Evolutionary conservation across 1,139 yeast species (phyloP).

Genomic region (Kurtzmaniella natalensis): DNA sequence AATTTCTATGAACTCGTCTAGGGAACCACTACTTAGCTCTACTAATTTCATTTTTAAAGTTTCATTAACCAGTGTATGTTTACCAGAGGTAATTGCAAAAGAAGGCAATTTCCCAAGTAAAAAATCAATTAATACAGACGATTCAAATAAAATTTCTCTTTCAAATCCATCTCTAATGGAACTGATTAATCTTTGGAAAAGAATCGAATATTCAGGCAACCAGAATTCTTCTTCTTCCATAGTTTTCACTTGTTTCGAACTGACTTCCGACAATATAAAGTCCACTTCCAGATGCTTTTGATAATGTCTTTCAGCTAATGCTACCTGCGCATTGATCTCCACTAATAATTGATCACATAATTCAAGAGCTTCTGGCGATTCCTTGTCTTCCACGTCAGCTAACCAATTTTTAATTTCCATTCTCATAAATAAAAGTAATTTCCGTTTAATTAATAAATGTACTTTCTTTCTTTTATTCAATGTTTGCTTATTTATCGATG

Average conservation of each 20-base stretch:
- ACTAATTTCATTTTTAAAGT: conserved; percentile 16
- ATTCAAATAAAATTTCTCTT: conserved; percentile 49
- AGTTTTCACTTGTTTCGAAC: conserved; percentile 37
- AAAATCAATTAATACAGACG: conserved; percentile 47
- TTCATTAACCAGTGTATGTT: not conserved
- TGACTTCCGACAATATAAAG: conserved; percentile 38
- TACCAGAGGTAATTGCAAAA: conserved; percentile 7
- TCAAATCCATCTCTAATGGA: conserved; percentile 45
- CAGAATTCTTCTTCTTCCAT: conserved; percentile 54
- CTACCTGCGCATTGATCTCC: conserved; percentile 38
- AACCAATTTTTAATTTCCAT: conserved; percentile 31
- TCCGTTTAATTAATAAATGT: conserved; percentile 55
- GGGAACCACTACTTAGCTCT: conserved; percentile 33
- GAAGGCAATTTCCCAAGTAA: conserved; percentile 27
- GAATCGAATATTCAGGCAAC: conserved; percentile 38
- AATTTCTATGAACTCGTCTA: conserved; percentile 30
- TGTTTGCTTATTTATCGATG: conserved; percentile 27
- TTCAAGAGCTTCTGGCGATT: conserved; percentile 9
- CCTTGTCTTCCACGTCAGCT: conserved; percentile 8
- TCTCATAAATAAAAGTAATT: conserved; percentile 43
- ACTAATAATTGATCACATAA: conserved; percentile 21
- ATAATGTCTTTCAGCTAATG: conserved; percentile 49
- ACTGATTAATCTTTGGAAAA: conserved; percentile 38
- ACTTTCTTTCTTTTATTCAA: conserved; percentile 45
- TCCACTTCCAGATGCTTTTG: conserved; percentile 48